phyloP scores from a whole-genome alignment of 2,329 filamentous ascomycete genomes.

The Exserohilum rostratum region DNA sequence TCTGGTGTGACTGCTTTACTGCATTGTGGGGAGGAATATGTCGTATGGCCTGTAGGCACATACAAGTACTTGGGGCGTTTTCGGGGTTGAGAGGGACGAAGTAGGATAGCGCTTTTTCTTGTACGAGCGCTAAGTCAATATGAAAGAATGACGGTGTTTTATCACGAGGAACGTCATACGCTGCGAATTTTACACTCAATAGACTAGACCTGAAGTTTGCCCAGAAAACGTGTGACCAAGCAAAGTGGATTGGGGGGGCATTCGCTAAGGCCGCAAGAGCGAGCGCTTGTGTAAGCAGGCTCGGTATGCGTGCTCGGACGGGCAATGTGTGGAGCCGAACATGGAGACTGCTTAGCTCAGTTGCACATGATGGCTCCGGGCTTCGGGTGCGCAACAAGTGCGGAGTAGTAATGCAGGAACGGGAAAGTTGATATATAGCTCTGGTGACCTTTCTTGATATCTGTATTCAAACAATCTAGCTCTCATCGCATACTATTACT shows the following conservation, averaged over 20 bases:
- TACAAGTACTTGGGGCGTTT: slow-evolving; percentile 12
- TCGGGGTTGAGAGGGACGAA: slow-evolving; percentile 3
- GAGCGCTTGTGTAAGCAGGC: slow-evolving; percentile 1
- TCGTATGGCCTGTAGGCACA: slow-evolving; percentile 14
- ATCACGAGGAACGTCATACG: not conserved
- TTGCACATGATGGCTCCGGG: not conserved
- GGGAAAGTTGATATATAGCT: not conserved
- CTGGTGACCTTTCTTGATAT: not conserved
- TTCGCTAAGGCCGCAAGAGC: not conserved
- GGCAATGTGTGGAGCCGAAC: slow-evolving; percentile 3
- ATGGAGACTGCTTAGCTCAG: not conserved
- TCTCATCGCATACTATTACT: not conserved
- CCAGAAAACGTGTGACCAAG: not conserved
- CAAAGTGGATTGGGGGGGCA: not conserved
- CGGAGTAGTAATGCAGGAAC: not conserved
- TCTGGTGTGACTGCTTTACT: slow-evolving; percentile 11
- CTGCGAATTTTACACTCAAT: not conserved
- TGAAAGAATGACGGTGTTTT: slow-evolving; percentile 1
- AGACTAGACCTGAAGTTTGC: too few relatives aligned
- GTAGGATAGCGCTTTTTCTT: slow-evolving; percentile 14
- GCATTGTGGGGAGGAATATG: slow-evolving; percentile 11
- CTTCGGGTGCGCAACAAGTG: not conserved
- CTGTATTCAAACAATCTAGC: not conserved
- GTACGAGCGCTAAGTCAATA: slow-evolving; percentile 4
- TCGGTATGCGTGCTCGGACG: not conserved